Evolutionary conservation across 306 rosid genomes (phyloP).

Genomic region (Carpinus fangiana): DNA sequence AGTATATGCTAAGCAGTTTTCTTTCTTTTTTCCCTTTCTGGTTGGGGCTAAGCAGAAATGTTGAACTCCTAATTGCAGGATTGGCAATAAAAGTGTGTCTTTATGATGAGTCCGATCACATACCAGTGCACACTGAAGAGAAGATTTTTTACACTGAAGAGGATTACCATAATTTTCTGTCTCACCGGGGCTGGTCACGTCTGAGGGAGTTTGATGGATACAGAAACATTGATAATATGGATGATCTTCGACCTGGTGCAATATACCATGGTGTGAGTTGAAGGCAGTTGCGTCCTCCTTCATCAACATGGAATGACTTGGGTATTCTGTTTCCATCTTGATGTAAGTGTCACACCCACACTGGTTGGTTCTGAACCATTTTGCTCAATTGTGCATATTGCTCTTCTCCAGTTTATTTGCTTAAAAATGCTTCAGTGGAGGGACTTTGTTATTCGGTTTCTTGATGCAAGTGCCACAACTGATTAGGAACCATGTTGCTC

Average conservation of each 20-base stretch:
- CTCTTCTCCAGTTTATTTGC: constrained; percentile 13
- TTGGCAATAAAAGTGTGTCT: constrained; percentile 79
- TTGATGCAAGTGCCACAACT: constrained; percentile 20
- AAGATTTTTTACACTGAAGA: constrained; percentile 83
- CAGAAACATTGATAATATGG: constrained; percentile 81
- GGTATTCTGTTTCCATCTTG: constrained; percentile 16
- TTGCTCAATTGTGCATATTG: constrained; percentile 24
- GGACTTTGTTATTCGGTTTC: constrained; percentile 4
- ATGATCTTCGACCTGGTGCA: constrained; percentile 88
- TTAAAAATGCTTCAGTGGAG: not conserved
- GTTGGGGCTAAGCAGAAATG: constrained; percentile 13
- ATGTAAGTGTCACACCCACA: constrained; percentile 12
- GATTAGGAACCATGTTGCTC: constrained; percentile 10
- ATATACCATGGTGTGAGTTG: constrained; percentile 79
- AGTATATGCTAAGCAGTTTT: not conserved
- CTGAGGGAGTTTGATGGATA: constrained; percentile 82
- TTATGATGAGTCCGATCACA: constrained; percentile 79
- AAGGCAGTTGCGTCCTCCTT: constrained; percentile 23
- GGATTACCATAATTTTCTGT: constrained; percentile 77
- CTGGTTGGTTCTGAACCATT: constrained; percentile 12
- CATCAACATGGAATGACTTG: not conserved
- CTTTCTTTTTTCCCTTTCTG: not conserved
- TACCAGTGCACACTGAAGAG: constrained; percentile 80
- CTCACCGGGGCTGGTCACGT: constrained; percentile 76
- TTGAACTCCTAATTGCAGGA: constrained; percentile 55